These are phyloP conservation scores for Lasiodiplodia sp. DNA, from an alignment of 2,329 filamentous ascomycete genomes.

Conservation along the genomic window DNA sequence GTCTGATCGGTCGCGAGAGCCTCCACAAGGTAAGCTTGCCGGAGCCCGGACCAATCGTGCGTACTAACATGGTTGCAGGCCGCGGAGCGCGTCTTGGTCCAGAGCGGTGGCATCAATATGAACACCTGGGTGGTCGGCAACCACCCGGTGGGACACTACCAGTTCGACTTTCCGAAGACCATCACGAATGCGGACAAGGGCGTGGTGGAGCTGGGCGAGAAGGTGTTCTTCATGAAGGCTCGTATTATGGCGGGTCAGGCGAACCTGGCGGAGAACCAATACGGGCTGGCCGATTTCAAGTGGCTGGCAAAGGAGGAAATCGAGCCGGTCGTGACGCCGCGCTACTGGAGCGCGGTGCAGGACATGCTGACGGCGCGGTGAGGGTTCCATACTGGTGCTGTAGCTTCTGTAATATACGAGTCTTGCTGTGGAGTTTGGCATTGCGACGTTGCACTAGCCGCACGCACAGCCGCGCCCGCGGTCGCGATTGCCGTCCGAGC, in stretches of 20 bases:
- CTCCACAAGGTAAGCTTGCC: constrained; percentile 76
- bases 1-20: constrained; percentile 73
- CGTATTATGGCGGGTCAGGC: constrained; percentile 98
- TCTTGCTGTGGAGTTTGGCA: constrained; percentile 17
- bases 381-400: not conserved
- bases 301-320: constrained; percentile 95
- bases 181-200: constrained; percentile 37
- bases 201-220: constrained; percentile 67
- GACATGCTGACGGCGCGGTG: constrained; percentile 86
- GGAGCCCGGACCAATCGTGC: not conserved
- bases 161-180: constrained; percentile 60
- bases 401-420: constrained; percentile 28
- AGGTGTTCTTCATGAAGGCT: constrained; percentile 95
- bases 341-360: constrained; percentile 77
- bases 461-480: constrained; percentile 17
- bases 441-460: constrained; percentile 16
- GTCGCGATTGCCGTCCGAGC: constrained; percentile 14
- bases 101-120: constrained; percentile 90
- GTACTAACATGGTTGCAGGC: constrained; percentile 63
- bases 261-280: constrained; percentile 73
- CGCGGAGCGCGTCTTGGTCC: constrained; percentile 77
- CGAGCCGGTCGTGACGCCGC: constrained; percentile 66
- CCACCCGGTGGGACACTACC: constrained; percentile 82
- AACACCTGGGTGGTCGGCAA: constrained; percentile 98
- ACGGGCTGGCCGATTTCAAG: constrained; percentile 82